Base-by-base conservation (phyloP, 768 basidiomycete species). In the Exidia glandulosa region DNA sequence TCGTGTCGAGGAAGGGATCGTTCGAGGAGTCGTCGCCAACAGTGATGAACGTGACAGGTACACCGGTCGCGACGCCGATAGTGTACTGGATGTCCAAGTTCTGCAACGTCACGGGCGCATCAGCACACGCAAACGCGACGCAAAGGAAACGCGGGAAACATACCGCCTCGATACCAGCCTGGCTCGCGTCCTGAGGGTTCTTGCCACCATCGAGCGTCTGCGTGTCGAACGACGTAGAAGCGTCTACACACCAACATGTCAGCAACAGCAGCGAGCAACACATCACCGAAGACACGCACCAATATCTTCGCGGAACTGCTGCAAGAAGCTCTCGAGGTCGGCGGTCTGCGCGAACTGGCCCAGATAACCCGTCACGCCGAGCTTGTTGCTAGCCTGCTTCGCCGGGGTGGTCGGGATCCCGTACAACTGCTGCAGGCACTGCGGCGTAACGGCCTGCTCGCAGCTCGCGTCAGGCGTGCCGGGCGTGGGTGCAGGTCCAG, bases 61-160 rank as follows among this genome's bases (percentile, higher is more conserved):
- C 66, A 57, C 64, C 65, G 10, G 68, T 63, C 3, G 71, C 68
- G 47, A 74, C 37, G 13, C 73, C 73, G 41, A 74, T 61, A n/a
- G 73, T 73, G 60, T 71, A 73, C 54, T 75, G 71, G n/a, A 67
- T 71, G 60, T 75, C 74, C 30, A 75, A 65, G 60, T 72, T 66
- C 70, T 66, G 52, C 30, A 19, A 19, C 1, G 16, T 5, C 41
- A 2, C 41, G 12, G 1, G 23, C 4, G 37, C 34, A 48, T 52
- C 37, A 32, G 36, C 36, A 25, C 16, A 25, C 45, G 29, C 31
- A 32, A 2, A 36, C 30, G 29, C 16, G 30, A 23, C 48, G 27
- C 32, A 41, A 12, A 54, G 41, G 47, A 55, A 23, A 33, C 41
- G 27, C 16, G n/a, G 32, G 48, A 30, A 36, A 66, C 70, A 57